Conservation (phyloP, 2,329 filamentous ascomycete genomes). For the Balansia obtecta region DNA sequence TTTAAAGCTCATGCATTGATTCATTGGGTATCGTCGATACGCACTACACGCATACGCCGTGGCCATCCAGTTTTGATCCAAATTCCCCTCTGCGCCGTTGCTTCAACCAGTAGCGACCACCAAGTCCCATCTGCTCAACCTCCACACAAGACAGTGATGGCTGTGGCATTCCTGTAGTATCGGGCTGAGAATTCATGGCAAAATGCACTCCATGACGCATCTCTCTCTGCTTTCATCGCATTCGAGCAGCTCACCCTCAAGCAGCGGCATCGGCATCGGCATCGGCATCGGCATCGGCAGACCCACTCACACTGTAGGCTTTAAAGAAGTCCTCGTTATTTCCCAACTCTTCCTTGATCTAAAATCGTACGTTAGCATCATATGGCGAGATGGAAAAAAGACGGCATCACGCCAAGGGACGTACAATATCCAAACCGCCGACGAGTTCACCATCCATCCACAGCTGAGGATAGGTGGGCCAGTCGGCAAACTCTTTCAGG, state of each 20-base stretch:
- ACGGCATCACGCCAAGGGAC: slow-evolving; percentile 20
- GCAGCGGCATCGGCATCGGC: slow-evolving; percentile 27
- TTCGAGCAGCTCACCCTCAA: slow-evolving; percentile 10
- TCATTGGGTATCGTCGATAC: no score
- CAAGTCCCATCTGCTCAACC: not conserved
- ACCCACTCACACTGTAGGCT: slow-evolving; percentile 48
- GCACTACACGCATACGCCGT: no score
- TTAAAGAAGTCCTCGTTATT: slow-evolving; percentile 74
- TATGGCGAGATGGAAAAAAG: no score
- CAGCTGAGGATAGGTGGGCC: slow-evolving; percentile 94
- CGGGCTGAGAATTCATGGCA: not conserved
- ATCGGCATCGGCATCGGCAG: slow-evolving; percentile 25
- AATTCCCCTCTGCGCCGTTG: no score
- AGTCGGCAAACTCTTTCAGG: slow-evolving; percentile 93
- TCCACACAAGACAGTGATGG: not conserved
- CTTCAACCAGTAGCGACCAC: no score
- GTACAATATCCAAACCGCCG: slow-evolving; percentile 89
- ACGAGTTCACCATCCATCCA: slow-evolving; percentile 87
- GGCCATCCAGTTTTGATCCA: no score
- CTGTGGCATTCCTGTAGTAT: not conserved
- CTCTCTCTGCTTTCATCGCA: not conserved
- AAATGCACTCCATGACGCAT: not conserved
- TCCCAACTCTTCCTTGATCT: slow-evolving; percentile 90
- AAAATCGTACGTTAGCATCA: slow-evolving; percentile 1
- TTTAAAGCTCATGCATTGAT: no score